Base-by-base conservation (phyloP, 768 basidiomycete genomes). In the Lanmaoa rubissima region DNA sequence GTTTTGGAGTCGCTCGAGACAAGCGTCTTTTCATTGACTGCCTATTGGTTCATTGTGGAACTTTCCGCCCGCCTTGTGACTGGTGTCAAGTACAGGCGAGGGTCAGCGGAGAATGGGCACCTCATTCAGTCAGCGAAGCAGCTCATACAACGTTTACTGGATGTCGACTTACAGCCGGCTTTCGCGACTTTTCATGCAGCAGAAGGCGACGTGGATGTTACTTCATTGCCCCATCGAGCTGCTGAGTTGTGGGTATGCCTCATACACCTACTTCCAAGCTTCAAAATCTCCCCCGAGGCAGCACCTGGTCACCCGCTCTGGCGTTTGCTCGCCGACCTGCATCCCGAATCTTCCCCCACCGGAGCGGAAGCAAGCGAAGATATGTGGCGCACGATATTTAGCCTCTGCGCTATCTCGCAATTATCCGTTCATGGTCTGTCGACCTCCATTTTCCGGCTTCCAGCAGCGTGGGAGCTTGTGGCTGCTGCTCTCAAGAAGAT, bases 191-290 rank as follows among this genome's bases (percentile, higher is more conserved):
- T 73, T 42, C 47, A 48, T 42, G 56, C 58, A 40, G 53, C 65
- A n/a, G 62, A 63, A 45, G 50, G 42, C 34, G 58, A 66, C 17
- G 54, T 60, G 5, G 76, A 79, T 59, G 72, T 71, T 24, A 68
- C 73, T 32, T 66, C 71, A 38, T 59, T 79, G 43, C 59, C 75
- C 13, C 74, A 79, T 59, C 76, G 75, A 42, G 75, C 79, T 1
- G 77, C 82, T 2, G 87, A 92, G 62, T 61, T 88, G 17, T 96
- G 94, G 94, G 76, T 92, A 47, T 83, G 82, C 38, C 64, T 93
- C 21, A 76, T 90, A 36, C 84, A 91, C 61, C 63, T 90, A n/a
- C 66, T 81, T 7, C 50, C 63, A 28, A 67, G 64, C 39, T 68
- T 62, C 39, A 67, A 60, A 24, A 24, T 53, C 6, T 51, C 64